phyloP scores from a whole-genome alignment of 192 early-diverging fungal genomes.

The Irineochytrium annulatum region DNA sequence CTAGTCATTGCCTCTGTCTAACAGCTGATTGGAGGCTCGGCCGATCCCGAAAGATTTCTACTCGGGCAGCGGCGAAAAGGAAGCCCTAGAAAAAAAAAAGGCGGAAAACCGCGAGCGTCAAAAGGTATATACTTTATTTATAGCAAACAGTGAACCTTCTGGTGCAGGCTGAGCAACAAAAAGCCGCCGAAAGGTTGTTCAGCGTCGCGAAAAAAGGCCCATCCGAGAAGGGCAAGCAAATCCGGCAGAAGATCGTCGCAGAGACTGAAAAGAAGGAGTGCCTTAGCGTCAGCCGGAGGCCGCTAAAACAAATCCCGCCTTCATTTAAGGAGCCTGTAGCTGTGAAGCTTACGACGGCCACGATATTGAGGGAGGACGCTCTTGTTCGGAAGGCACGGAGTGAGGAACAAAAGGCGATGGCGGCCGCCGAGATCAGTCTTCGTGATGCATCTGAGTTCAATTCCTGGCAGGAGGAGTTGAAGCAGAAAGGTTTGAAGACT shows the following conservation, averaged over 20 bases:
- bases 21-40: conserved; percentile 24
- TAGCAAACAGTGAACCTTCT: background rate
- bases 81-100: conserved; percentile 34
- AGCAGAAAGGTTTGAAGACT: conserved; percentile 22
- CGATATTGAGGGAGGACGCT: conserved; percentile 50
- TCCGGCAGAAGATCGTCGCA: background rate
- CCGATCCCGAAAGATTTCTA: conserved; percentile 37
- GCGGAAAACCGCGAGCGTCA: conserved; percentile 31
- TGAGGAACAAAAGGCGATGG: conserved; percentile 27
- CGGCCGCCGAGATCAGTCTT: conserved; percentile 36
- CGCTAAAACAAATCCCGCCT: conserved; percentile 2
- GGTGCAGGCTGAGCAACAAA: background rate
- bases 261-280: background rate
- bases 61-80: conserved; percentile 32
- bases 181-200: conserved; percentile 2
- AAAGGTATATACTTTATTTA: conserved; percentile 20
- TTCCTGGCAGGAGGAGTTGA: conserved; percentile 32
- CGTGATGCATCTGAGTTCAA: conserved; percentile 36
- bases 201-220: conserved; percentile 2
- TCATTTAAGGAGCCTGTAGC: conserved; percentile 18
- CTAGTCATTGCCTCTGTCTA: background rate
- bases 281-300: conserved; percentile 1
- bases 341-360: conserved; percentile 47
- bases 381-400: conserved; percentile 30
- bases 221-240: conserved; percentile 3